Evolutionary conservation across 1,284 basidiomycete genomes (phyloP), one percentile per base, ranked within the genome.

Genomic region (Moesziomyces antarcticus): DNA sequence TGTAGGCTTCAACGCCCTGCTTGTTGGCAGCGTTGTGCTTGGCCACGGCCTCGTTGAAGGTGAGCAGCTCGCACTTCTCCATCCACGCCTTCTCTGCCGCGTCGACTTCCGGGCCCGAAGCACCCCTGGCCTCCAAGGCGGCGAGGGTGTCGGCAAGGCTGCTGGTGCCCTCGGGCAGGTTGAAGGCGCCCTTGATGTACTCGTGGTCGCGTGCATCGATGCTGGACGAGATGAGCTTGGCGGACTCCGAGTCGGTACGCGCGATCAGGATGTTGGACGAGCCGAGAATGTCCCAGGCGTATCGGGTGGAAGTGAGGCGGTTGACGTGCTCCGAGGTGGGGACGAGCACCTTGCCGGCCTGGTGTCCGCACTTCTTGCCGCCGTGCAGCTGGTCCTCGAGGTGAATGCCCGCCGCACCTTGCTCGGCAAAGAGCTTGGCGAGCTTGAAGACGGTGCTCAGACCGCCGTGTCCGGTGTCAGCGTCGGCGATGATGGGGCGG

Each of bases 311-410:
- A 71, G 93, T 87, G 57, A 96, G 88, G 37, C 94, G 90, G 50
- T 92, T 91, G 69, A 93, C 87, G 81, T 95, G 93, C 22, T 92
- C 91, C 11, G 91, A 92, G 5, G 92, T 90, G 16, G 93, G 93
- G 2, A 96, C 93, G 58, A 96, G 88, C 45, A 96, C 93, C 85
- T 96, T 96, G 60, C 93, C 93, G n/a, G 91, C 91, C 80, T 94
- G 88, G 86, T 96, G 93, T 20, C 93, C 93, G 82, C 93, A 96
- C 89, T 84, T 84, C 53, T 82, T 85, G 37, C 82, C 82, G 47
- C 82, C 82, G 49, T 84, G 82, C 51, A 84, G 73, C 72, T 84
- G 82, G 52, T 84, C 82, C 56, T 84, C 82, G 35, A 84, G 65
- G 49, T 84, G 82, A 37, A 84, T 79, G 25, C 70, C 81, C 5